phyloP scores from a whole-genome alignment of 129 eudicot genomes.

The Tagetes patula region DNA sequence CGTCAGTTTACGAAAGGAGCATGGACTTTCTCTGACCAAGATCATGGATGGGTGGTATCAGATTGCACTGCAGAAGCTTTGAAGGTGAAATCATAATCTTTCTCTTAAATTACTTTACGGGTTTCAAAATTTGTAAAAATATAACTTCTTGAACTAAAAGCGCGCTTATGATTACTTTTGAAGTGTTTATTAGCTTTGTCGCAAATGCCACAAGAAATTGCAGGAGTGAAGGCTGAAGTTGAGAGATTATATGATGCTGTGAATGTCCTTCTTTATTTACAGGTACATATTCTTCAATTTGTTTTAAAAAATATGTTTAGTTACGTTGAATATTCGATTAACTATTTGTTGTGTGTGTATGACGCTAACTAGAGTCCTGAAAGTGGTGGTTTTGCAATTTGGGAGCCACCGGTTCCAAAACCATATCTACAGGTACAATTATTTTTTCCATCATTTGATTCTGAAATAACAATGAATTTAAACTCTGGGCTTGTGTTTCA shows the following conservation, averaged over 20 bases:
- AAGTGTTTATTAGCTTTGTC: constrained; percentile 39
- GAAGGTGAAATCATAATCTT: constrained; percentile 18
- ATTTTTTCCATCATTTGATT: background rate
- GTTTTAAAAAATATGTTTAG: background rate
- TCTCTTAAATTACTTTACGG: background rate
- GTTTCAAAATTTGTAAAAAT: background rate
- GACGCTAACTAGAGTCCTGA: constrained; percentile 25
- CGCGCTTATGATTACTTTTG: background rate
- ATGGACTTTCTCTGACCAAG: constrained; percentile 50
- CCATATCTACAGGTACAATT: constrained; percentile 32
- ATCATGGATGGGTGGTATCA: constrained; percentile 47
- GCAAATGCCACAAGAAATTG: constrained; percentile 43
- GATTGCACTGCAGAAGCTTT: constrained; percentile 49
- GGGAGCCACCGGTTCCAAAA: constrained; percentile 42
- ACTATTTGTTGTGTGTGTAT: constrained; percentile 7
- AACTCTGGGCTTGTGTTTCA: constrained; percentile 12
- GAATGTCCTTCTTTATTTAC: constrained; percentile 40
- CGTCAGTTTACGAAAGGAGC: constrained; percentile 44
- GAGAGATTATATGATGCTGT: constrained; percentile 40
- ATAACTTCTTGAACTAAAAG: background rate
- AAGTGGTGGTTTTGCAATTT: constrained; percentile 45
- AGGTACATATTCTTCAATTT: constrained; percentile 22
- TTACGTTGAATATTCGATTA: background rate
- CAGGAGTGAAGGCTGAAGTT: constrained; percentile 34
- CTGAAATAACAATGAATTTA: background rate